Evolutionary conservation across 345 rosid genomes (phyloP).

Genomic region (Populus nigra): DNA sequence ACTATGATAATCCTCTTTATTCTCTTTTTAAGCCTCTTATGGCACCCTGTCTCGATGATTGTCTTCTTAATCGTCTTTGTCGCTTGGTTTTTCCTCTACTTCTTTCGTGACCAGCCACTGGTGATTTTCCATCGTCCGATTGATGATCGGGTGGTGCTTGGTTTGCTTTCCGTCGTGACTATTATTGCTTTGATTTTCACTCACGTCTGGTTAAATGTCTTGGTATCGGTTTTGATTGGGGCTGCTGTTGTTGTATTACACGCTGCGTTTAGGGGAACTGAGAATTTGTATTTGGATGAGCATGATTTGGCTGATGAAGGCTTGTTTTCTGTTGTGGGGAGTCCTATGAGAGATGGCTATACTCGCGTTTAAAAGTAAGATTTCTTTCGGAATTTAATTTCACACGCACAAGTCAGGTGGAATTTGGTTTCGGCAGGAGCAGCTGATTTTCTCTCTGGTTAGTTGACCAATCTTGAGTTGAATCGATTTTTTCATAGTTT

Average conservation of each 20-base stretch:
- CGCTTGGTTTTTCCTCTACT: slow-evolving; percentile 68
- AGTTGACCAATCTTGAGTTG: neutral
- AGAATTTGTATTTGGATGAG: slow-evolving; percentile 50
- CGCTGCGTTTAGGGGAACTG: slow-evolving; percentile 51
- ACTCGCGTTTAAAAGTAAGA: slow-evolving; percentile 28
- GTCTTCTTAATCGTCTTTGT: slow-evolving; percentile 48
- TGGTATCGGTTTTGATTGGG: slow-evolving; percentile 55
- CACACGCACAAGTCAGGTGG: neutral
- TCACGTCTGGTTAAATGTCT: slow-evolving; percentile 54
- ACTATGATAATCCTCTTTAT: slow-evolving; percentile 44
- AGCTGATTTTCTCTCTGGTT: slow-evolving; percentile 14
- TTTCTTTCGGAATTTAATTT: neutral
- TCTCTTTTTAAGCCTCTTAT: slow-evolving; percentile 63
- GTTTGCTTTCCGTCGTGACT: slow-evolving; percentile 38
- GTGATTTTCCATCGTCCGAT: slow-evolving; percentile 31
- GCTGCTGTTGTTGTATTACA: slow-evolving; percentile 37
- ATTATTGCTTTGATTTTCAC: slow-evolving; percentile 51
- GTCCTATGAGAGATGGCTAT: slow-evolving; percentile 40
- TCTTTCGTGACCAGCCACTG: slow-evolving; percentile 52
- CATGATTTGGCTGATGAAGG: slow-evolving; percentile 34
- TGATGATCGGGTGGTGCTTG: slow-evolving; percentile 59
- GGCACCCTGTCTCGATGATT: slow-evolving; percentile 70
- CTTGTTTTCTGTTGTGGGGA: slow-evolving; percentile 50
- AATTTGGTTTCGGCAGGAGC: neutral
- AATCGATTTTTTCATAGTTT: neutral